Conservation (phyloP, 2,329 filamentous ascomycete genomes). For the Aspergillus brunneoviolaceus region DNA sequence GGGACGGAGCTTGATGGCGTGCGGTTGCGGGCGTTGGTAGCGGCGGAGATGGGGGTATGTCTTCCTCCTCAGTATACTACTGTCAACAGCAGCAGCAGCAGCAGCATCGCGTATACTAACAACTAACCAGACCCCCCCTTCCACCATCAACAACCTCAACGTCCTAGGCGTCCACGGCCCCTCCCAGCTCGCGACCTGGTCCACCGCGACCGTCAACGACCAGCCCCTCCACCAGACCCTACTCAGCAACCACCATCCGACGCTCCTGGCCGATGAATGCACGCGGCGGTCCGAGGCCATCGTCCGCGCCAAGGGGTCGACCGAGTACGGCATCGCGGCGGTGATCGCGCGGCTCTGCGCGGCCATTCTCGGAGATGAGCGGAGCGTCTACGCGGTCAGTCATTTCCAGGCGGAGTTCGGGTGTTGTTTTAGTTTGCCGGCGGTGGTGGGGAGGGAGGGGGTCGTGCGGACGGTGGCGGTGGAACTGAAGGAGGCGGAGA, state of each 20-base stretch:
- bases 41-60: conserved; percentile 28
- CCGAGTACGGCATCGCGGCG: conserved; percentile 52
- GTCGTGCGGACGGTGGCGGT: conserved; percentile 39
- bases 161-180: no score
- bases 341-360: conserved; percentile 51
- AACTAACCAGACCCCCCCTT: no score
- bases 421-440: conserved; percentile 53
- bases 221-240: no score
- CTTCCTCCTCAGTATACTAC: no score
- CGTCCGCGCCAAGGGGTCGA: conserved; percentile 52
- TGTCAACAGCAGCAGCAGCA: no score
- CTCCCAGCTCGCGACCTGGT: no score
- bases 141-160: no score
- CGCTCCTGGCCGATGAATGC: conserved; percentile 34
- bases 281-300: conserved; percentile 50
- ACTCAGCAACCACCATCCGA: no score
- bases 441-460: conserved; percentile 49
- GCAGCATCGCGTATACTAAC: no score
- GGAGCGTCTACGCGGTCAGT: conserved; percentile 50
- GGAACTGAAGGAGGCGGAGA: conserved; percentile 21
- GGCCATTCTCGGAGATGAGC: conserved; percentile 51
- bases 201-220: no score
- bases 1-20: conserved; percentile 57
- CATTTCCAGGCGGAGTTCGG: conserved; percentile 50
- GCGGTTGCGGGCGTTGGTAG: conserved; percentile 43